Conservation (phyloP, 129 eudicot genomes). For the Glebionis coronaria region DNA sequence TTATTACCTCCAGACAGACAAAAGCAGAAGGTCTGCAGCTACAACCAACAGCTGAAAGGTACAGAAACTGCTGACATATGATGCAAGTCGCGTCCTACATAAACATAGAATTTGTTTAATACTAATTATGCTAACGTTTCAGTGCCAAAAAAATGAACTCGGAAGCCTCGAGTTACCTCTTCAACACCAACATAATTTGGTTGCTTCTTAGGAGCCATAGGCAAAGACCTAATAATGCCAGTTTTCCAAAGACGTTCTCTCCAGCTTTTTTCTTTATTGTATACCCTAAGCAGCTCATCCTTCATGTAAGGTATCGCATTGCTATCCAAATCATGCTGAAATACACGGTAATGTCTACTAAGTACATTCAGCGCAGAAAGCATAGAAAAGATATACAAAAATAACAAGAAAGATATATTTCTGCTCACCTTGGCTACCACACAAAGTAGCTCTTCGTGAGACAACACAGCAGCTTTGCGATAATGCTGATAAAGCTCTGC, state of each 20-base stretch:
- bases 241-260: constrained; percentile 89
- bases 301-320: constrained; percentile 66
- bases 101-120: constrained; percentile 4
- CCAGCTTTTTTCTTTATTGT: constrained; percentile 74
- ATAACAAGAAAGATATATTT: background rate
- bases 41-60: constrained; percentile 92
- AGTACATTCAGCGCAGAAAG: constrained; percentile 14
- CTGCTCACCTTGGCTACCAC: constrained; percentile 76
- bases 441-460: constrained; percentile 96
- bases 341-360: constrained; percentile 17
- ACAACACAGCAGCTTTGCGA: constrained; percentile 85
- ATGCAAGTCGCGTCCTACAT: constrained; percentile 88
- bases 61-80: constrained; percentile 85
- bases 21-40: constrained; percentile 76
- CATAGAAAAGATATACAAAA: background rate
- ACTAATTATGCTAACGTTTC: constrained; percentile 10
- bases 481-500: constrained; percentile 89
- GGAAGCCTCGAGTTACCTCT: constrained; percentile 55
- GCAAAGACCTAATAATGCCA: constrained; percentile 65
- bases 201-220: constrained; percentile 62
- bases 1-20: constrained; percentile 92
- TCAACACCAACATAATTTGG: constrained; percentile 86
- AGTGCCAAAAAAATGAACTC: background rate
- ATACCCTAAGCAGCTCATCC: constrained; percentile 66
- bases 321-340: constrained; percentile 64